Evolutionary conservation across 2,329 filamentous ascomycete genomes (phyloP).

Genomic region (Aspergillus nomiae): DNA sequence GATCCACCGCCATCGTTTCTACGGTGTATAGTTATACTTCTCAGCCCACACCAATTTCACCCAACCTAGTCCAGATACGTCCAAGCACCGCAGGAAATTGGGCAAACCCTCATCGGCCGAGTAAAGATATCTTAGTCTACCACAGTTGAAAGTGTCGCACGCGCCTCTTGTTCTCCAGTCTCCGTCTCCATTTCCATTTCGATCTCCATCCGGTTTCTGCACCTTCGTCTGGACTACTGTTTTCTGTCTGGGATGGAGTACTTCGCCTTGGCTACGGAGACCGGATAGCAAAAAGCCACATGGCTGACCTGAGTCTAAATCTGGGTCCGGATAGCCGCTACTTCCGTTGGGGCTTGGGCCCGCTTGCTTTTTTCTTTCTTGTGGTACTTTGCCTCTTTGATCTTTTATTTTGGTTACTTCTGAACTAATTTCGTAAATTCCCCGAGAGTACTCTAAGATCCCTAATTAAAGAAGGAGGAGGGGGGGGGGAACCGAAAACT

Average conservation of each 20-base stretch:
- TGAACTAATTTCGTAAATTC: background rate
- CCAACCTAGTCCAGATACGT: background rate
- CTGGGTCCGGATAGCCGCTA: background rate
- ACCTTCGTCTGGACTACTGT: slow-evolving; percentile 8
- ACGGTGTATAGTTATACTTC: background rate
- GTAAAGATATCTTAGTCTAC: background rate
- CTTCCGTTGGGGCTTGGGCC: slow-evolving; percentile 1
- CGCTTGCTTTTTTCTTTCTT: background rate
- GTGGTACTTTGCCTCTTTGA: background rate
- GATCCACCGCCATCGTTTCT: background rate
- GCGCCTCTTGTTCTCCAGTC: background rate
- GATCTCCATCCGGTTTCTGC: background rate
- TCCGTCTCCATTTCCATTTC: background rate
- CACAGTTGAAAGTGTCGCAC: background rate
- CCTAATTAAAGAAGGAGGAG: no score
- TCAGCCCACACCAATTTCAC: background rate
- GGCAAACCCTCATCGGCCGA: background rate
- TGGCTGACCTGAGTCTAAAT: slow-evolving; percentile 8
- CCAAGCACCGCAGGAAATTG: background rate
- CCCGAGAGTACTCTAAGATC: background rate
- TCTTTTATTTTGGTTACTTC: background rate
- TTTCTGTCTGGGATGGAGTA: background rate
- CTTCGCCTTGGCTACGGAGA: background rate
- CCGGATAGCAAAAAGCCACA: slow-evolving; percentile 1
- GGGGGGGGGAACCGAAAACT: no score